These are phyloP conservation scores for Rhizopogon salebrosus DNA, from an alignment of 768 basidiomycete species.

Conservation along the genomic window DNA sequence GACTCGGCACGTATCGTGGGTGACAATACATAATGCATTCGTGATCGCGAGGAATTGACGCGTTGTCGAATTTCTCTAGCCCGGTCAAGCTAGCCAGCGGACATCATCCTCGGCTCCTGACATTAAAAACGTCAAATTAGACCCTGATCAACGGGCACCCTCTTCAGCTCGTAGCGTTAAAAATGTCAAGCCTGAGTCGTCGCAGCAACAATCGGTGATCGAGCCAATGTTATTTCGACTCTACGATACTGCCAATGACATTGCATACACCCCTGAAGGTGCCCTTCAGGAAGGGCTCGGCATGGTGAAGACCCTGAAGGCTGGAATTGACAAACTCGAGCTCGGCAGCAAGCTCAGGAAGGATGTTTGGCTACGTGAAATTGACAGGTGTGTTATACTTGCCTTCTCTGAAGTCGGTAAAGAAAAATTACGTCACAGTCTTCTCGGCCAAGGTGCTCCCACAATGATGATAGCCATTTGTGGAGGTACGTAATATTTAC, in stretches of 20 bases:
- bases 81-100: background rate
- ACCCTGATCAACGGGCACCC: background rate
- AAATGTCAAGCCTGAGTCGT: background rate
- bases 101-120: background rate
- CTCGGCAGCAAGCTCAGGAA: conserved; percentile 51
- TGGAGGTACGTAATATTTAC: conserved; percentile 35
- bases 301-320: conserved; percentile 48
- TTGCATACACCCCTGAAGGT: conserved; percentile 42
- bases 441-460: conserved; percentile 44
- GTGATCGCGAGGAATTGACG: background rate
- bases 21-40: background rate
- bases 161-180: background rate
- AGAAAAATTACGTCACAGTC: conserved; percentile 25
- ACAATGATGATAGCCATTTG: conserved; percentile 62
- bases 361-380: conserved; percentile 55
- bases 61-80: background rate
- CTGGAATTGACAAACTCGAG: conserved; percentile 36
- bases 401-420: background rate
- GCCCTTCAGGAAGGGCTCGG: conserved; percentile 45
- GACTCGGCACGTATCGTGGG: background rate
- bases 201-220: background rate
- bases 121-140: background rate
- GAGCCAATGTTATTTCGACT: conserved; percentile 27
- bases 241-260: conserved; percentile 37
- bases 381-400: conserved; percentile 33